Percentiles rank a stretch among this genome's conserved stretches.
Conservation (phyloP, 2,329 filamentous ascomycete species). For the Monilinia polystroma region DNA sequence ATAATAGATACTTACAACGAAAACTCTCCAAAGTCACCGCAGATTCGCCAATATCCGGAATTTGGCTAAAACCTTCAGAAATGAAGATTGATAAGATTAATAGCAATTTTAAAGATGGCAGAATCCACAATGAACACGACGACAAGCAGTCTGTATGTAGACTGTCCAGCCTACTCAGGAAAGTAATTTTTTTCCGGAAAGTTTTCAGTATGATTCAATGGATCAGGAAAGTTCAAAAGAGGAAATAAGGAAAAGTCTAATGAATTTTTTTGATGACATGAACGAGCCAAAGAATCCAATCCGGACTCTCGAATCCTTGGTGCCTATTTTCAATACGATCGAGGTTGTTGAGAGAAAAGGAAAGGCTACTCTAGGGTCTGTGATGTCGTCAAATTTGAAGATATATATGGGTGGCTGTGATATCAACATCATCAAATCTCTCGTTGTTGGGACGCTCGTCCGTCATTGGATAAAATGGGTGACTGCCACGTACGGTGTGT, state of each 20-base stretch:
- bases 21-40: background rate
- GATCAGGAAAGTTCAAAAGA: background rate
- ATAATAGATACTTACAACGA: too few relatives aligned
- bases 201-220: too few relatives aligned
- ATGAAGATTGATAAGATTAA: conserved; percentile 2
- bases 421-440: background rate
- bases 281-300: too few relatives aligned
- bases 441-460: background rate
- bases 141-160: background rate
- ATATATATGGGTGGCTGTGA: background rate
- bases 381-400: background rate
- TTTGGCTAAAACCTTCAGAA: background rate
- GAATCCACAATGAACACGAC: conserved; percentile 1
- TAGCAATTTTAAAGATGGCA: background rate
- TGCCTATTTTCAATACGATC: too few relatives aligned
- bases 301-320: too few relatives aligned
- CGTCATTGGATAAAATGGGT: background rate
- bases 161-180: too few relatives aligned
- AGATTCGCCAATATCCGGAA: background rate
- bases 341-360: too few relatives aligned
- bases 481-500: conserved; percentile 10
- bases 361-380: background rate
- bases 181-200: too few relatives aligned
- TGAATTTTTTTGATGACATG: background rate
- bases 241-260: conserved; percentile 7